These are phyloP conservation scores for Funneliformis mosseae DNA, from an alignment of 192 early-diverging fungal genomes.

Conservation along the genomic window DNA sequence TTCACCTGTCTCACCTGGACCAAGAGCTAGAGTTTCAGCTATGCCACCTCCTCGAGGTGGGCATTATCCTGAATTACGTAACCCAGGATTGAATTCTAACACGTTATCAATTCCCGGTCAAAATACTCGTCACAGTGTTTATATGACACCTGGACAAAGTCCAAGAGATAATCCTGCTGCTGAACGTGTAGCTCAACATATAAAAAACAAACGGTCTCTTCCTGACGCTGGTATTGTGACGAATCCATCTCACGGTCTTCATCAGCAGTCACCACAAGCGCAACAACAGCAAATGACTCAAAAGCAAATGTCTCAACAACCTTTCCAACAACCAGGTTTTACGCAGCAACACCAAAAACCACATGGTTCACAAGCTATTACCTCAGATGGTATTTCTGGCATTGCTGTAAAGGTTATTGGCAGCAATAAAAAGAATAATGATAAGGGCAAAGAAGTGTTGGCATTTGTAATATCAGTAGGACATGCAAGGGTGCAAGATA, in stretches of 20 bases:
- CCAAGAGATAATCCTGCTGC: background rate
- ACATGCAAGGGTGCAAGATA: constrained; percentile 38
- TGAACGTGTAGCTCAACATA: background rate
- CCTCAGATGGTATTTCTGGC: constrained; percentile 23
- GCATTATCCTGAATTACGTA: constrained; percentile 2
- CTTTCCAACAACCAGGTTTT: background rate
- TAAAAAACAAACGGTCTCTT: background rate
- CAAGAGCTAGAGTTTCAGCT: background rate
- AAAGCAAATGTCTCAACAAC: background rate
- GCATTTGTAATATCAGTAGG: constrained; percentile 60
- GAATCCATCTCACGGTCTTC: background rate
- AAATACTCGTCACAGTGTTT: constrained; percentile 6
- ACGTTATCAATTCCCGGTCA: background rate
- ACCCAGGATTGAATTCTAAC: background rate
- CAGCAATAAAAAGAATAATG: constrained; percentile 69
- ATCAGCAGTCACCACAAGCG: background rate
- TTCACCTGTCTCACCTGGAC: background rate
- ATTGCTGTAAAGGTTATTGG: constrained; percentile 48
- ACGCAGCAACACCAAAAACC: background rate
- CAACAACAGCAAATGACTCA: constrained; percentile 1
- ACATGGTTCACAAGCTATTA: background rate
- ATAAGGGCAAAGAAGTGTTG: constrained; percentile 76
- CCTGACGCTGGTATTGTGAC: background rate
- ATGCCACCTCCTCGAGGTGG: constrained; percentile 12
- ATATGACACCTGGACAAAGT: background rate